A percentile compares a stretch with the other conserved stretches of the same genome.
phyloP scores from a whole-genome alignment of 2,329 filamentous ascomycete genomes.

The Aspergillus sp. region DNA sequence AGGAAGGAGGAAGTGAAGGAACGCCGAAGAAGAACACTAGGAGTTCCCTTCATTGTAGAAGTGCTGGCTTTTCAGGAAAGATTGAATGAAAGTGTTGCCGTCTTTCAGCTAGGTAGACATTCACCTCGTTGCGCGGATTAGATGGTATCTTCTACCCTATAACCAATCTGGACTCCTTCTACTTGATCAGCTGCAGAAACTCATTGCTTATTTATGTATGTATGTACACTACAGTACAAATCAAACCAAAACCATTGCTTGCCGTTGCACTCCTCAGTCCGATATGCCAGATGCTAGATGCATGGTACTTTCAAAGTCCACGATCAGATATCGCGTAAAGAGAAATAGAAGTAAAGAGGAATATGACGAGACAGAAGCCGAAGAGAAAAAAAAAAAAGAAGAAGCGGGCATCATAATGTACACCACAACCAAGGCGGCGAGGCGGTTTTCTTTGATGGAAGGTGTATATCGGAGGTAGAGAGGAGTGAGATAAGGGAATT shows the following conservation, averaged over 20 bases:
- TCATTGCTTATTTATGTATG: conserved; percentile 8
- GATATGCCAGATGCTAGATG: conserved; percentile 9
- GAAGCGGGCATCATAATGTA: conserved; percentile 4
- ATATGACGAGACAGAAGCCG: background rate
- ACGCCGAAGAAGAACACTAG: no score
- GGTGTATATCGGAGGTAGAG: background rate
- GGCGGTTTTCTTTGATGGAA: background rate
- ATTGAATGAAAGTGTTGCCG: no score
- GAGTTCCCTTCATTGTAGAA: no score
- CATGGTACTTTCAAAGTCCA: conserved; percentile 6
- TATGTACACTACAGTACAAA: conserved; percentile 19
- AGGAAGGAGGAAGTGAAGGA: no score
- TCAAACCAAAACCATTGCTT: conserved; percentile 4
- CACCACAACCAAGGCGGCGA: background rate
- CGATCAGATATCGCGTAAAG: conserved; percentile 4
- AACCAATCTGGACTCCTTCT: background rate
- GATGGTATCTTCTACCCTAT: background rate
- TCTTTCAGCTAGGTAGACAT: no score
- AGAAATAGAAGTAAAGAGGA: conserved; percentile 1
- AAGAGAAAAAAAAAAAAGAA: background rate
- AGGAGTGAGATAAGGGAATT: background rate
- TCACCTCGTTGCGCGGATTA: no score
- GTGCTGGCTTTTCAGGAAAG: no score
- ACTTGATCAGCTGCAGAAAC: background rate
- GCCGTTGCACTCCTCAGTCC: conserved; percentile 2